phyloP scores from a whole-genome alignment of 768 basidiomycete species.

The Bullera alba region DNA sequence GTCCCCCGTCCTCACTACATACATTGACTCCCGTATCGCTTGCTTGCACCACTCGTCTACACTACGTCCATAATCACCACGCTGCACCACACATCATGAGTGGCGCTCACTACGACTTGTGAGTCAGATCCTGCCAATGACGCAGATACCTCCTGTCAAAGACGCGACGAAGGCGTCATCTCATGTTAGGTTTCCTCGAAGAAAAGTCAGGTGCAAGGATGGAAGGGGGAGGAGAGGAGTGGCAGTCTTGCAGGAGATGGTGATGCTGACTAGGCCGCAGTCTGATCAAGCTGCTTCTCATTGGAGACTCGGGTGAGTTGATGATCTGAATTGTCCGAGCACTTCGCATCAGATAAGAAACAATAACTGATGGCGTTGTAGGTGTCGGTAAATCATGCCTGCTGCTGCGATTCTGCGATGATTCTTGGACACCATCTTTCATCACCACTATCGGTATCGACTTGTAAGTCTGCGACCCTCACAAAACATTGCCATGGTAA shows the following conservation, averaged over 20 bases:
- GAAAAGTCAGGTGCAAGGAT: too few species aligned
- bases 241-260: too few species aligned
- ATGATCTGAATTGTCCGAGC: neutral
- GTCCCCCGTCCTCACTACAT: too few species aligned
- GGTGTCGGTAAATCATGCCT: slow-evolving; percentile 86
- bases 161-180: too few species aligned
- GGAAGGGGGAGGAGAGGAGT: too few species aligned
- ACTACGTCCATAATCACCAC: too few species aligned
- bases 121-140: too few species aligned
- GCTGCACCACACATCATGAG: slow-evolving; percentile 29
- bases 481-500: neutral
- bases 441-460: slow-evolving; percentile 86
- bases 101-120: slow-evolving; percentile 90
- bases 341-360: neutral
- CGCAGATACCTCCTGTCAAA: too few species aligned
- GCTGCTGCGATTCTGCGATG: slow-evolving; percentile 78
- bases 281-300: slow-evolving; percentile 70
- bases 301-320: slow-evolving; percentile 80
- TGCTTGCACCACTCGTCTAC: neutral
- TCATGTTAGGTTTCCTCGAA: too few species aligned
- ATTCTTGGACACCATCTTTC: slow-evolving; percentile 98
- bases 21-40: too few species aligned
- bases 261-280: too few species aligned
- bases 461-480: neutral
- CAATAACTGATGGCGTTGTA: slow-evolving; percentile 5